phyloP scores from a whole-genome alignment of 2,329 filamentous ascomycete genomes.

The Aspergillus costaricaensis region DNA sequence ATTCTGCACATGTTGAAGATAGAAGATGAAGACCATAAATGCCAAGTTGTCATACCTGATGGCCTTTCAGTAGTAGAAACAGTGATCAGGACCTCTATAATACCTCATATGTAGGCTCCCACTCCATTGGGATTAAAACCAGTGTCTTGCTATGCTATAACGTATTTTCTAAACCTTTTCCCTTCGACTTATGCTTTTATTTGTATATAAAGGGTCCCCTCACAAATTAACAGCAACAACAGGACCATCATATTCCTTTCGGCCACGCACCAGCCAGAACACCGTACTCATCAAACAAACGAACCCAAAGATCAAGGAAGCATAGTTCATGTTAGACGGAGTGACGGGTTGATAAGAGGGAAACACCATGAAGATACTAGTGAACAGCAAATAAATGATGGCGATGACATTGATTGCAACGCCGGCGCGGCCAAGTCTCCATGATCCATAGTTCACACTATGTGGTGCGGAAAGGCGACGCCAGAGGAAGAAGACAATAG shows the following conservation, averaged over 20 bases:
- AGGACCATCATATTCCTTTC: conserved; percentile 7
- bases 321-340: conserved; percentile 48
- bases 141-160: no score
- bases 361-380: conserved; percentile 58
- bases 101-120: no score
- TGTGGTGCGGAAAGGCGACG: conserved; percentile 16
- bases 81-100: no score
- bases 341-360: conserved; percentile 38
- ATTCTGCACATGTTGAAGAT: no score
- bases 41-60: no score
- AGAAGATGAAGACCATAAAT: no score
- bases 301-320: conserved; percentile 24
- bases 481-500: conserved; percentile 27
- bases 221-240: no score
- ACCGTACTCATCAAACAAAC: conserved; percentile 20
- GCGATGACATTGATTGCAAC: conserved; percentile 43
- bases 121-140: no score
- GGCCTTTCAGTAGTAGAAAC: no score
- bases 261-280: conserved; percentile 13
- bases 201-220: no score
- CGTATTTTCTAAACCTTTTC: no score
- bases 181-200: no score
- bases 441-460: conserved; percentile 1
- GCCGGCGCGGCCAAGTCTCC: neutral
- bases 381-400: conserved; percentile 52